Percentiles rank a stretch among this genome's conserved stretches.
Conservation (phyloP, 2,329 filamentous ascomycete genomes). For the Zymoseptoria passerinii region DNA sequence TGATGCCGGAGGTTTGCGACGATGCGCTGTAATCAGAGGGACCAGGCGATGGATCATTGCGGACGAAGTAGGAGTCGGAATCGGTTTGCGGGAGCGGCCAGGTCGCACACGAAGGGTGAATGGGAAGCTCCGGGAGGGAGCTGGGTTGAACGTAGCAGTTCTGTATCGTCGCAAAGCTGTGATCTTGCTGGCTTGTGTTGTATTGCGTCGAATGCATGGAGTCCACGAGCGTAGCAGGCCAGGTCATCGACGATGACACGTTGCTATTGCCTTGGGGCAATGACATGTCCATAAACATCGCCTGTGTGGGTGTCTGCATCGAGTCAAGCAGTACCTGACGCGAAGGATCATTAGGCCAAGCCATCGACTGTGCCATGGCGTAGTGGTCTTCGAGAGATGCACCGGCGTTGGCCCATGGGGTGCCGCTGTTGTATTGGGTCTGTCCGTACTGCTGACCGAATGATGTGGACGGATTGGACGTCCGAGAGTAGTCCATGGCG, state of each 20-base stretch:
- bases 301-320: conserved; percentile 13
- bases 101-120: not conserved
- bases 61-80: not conserved
- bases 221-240: not conserved
- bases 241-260: not conserved
- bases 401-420: conserved; percentile 1
- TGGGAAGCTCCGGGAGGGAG: not conserved
- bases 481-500: not conserved
- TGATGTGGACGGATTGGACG: not conserved
- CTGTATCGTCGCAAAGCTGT: not conserved
- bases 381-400: conserved; percentile 8
- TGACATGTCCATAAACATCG: conserved; percentile 5
- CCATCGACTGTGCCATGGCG: conserved; percentile 10
- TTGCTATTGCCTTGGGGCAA: not conserved
- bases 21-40: conserved; percentile 18
- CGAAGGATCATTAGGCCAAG: conserved; percentile 9
- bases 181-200: not conserved
- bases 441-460: not conserved
- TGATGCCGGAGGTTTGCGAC: conserved; percentile 14
- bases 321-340: conserved; percentile 6
- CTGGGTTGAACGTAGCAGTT: not conserved
- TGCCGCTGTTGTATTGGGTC: not conserved
- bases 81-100: not conserved
- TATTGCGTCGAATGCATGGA: not conserved
- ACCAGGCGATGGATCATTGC: conserved; percentile 14